Base-by-base conservation (phyloP, 371 early-diverging fungal genomes). In the Saksenaea vasiformis region DNA sequence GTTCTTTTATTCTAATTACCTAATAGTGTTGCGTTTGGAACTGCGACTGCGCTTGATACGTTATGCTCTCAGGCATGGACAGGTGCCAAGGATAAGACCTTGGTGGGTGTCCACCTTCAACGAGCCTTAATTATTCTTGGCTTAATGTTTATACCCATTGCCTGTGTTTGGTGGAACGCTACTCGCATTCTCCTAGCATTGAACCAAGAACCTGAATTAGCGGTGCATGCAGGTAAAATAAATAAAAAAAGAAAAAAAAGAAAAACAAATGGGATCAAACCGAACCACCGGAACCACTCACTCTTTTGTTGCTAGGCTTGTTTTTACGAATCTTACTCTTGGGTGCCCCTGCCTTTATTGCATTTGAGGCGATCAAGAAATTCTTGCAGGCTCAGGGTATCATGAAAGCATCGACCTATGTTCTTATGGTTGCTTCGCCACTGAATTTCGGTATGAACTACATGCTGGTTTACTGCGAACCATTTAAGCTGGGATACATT, bases 61-160 rank as follows among this genome's bases (percentile, higher is more conserved):
- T 77, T 96, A 15, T 94, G 94, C 66, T 90, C 92, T 14, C 95
- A 96, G 74, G 87, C 94, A 9, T 92, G 83, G 74, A 94, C 95
- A 0, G 92, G 88, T 0, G 77, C 87, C 8, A 73, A 73, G 19
- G 92, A 93, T 70, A 85, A 85, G 51, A 85, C 84, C 17, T 69
- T 88, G 11, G 80, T 93, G 1, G 95, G 96, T 22, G 74, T 94
- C 9, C 92, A 94, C 53, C 76, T 96, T 56, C 94, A 95, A 75
- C 86, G 96, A 5, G 90, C 89, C 0, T 79, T 94, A 2, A 73
- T 94, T 31, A 81, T 93, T 54, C 76, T 91, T 56, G 62, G 78
- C 41, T 1, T 88, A 1, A 65, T 93, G 56, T 81, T 88, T 53
- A 65, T 91, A 24, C 93, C 93, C 8, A 87, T 97, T 59, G 78